Conservation (phyloP, 192 early-diverging fungal genomes). For the Umbelopsis isabellina region DNA sequence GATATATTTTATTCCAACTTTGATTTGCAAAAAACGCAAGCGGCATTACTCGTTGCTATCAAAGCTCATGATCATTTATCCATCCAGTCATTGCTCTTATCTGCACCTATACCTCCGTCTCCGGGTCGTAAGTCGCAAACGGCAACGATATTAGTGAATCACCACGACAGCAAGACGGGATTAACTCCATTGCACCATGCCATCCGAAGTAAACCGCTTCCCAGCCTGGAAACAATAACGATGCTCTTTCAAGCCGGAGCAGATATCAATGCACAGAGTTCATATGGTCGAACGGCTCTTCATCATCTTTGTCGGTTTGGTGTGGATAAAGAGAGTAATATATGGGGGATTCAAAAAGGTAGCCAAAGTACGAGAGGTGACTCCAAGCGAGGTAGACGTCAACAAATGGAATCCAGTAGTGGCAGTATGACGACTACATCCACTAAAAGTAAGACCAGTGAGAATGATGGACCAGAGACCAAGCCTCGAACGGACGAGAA, state of each 20-base stretch:
- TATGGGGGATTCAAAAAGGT: constrained; percentile 42
- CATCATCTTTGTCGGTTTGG: constrained; percentile 55
- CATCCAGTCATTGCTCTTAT: constrained; percentile 53
- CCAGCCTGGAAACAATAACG: constrained; percentile 52
- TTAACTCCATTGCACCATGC: constrained; percentile 67
- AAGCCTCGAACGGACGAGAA: not conserved
- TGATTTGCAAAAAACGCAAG: constrained; percentile 43
- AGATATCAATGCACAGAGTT: constrained; percentile 56
- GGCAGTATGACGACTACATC: not conserved
- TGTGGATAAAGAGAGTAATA: constrained; percentile 38
- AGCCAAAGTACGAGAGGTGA: constrained; percentile 3
- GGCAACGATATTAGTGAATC: constrained; percentile 39
- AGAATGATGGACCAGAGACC: not conserved
- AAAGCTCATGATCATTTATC: constrained; percentile 57
- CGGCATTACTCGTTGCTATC: constrained; percentile 59
- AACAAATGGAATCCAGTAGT: not conserved
- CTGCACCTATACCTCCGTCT: constrained; percentile 29
- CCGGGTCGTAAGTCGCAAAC: constrained; percentile 17
- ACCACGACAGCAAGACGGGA: constrained; percentile 59
- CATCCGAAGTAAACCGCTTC: constrained; percentile 55
- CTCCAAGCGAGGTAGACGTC: not conserved
- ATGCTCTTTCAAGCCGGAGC: constrained; percentile 57
- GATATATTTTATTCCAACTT: constrained; percentile 31
- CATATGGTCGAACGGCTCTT: constrained; percentile 54
- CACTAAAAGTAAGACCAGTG: not conserved